Conservation (phyloP, 192 early-diverging fungal species). For the Coemansia biformis region DNA sequence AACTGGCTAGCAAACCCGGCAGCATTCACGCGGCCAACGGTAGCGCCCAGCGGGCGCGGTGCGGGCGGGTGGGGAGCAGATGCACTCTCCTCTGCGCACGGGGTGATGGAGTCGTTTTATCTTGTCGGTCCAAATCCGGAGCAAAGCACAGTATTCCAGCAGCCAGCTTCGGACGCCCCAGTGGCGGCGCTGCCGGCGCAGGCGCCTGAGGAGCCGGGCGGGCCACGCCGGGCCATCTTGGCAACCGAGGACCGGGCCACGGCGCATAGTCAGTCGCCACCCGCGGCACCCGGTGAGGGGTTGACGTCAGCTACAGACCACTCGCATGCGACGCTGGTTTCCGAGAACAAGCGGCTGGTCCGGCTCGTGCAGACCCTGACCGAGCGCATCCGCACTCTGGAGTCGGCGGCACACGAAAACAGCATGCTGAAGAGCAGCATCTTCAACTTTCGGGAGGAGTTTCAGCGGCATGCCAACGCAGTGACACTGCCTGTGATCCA, state of each 20-base stretch:
- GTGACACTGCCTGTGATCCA: constrained; percentile 25
- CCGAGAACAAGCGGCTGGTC: constrained; percentile 30
- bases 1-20: constrained; percentile 45
- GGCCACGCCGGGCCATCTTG: too few relatives aligned
- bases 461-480: constrained; percentile 44
- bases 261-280: background rate
- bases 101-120: constrained; percentile 49
- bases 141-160: constrained; percentile 32
- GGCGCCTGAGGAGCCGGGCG: constrained; percentile 19
- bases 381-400: constrained; percentile 38
- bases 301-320: background rate
- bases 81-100: constrained; percentile 6
- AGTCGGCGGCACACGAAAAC: constrained; percentile 48
- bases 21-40: constrained; percentile 32
- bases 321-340: constrained; percentile 1
- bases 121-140: constrained; percentile 38
- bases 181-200: constrained; percentile 16
- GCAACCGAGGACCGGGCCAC: background rate
- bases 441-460: constrained; percentile 47
- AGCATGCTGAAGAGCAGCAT: constrained; percentile 52
- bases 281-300: background rate
- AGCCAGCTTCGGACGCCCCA: constrained; percentile 9
- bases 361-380: constrained; percentile 18
- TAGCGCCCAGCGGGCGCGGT: constrained; percentile 1
- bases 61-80: background rate